These are phyloP conservation scores for Acacia crassicarpa DNA, from an alignment of 306 rosid species.

Conservation along the genomic window DNA sequence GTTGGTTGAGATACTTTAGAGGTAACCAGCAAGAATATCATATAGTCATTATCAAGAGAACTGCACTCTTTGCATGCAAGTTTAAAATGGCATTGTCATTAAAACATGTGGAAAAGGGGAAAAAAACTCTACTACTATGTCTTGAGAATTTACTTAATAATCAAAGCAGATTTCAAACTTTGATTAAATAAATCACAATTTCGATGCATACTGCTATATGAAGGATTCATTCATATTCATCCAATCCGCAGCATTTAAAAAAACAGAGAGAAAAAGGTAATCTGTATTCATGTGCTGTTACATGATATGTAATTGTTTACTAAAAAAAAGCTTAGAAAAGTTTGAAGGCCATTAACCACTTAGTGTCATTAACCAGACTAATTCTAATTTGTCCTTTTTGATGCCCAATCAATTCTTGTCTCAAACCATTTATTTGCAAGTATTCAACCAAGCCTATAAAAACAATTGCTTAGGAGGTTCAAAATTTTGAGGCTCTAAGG, in stretches of 20 bases:
- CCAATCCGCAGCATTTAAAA: background rate
- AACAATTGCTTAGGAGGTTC: background rate
- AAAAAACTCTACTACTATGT: background rate
- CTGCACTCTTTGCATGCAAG: background rate
- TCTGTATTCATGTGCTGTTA: background rate
- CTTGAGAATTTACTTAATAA: background rate
- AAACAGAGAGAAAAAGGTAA: background rate
- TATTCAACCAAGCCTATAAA: background rate
- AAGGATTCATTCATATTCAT: background rate
- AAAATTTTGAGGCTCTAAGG: slow-evolving; percentile 22
- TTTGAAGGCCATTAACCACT: background rate
- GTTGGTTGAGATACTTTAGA: background rate
- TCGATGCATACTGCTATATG: background rate
- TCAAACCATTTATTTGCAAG: background rate
- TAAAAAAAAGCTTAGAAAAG: background rate
- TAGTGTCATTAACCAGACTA: background rate
- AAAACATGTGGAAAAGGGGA: background rate
- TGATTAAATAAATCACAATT: background rate
- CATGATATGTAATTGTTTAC: background rate
- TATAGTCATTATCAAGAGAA: background rate
- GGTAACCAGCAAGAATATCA: background rate
- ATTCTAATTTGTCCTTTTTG: background rate
- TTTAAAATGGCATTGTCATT: background rate
- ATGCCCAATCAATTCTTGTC: background rate
- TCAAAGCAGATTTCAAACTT: background rate